Evolutionary conservation across 768 basidiomycete genomes (phyloP), one percentile per base, ranked within the genome.

Genomic region (Suillus subluteus): DNA sequence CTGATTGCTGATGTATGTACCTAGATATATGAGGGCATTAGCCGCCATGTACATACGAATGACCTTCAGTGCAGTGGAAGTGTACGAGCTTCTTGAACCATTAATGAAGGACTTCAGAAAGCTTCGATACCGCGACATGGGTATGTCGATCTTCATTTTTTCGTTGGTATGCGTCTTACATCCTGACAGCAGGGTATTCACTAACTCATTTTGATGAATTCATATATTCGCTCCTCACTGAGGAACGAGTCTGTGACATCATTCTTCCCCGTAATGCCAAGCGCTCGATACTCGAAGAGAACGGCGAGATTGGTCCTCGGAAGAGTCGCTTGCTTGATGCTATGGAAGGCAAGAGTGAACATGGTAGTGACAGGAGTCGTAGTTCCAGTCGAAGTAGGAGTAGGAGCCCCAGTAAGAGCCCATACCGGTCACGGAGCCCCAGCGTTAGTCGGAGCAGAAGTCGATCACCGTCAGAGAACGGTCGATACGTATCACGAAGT

Each of bases 191-290:
- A 69, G 96, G 96, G 48, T 99, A 94, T 76, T 83, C 85, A 1
- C 78, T 99, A 65, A 90, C 92, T 6, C 91, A 88, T 70, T 94
- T 99, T 72, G 98, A 99, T 76, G 94, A 98, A 76, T 99, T 94
- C 75, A 84, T 95, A 50, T 89, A 98, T 76, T 82, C 87, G 54
- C 83, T 99, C 12, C 80, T 99, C 40, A 87, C 84, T 6, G 91
- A 97, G 74, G 98, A 99, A 67, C 86, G 96, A 66, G 96, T 95
- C 6, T 99, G 97, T 78, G 98, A 99, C 79, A 93, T 95, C 72
- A 98, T 99, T 72, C 80, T 99, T 55, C 98, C 98, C 18, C 89
- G 98, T 59, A 79, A 98, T 68, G 87, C 88, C 11, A 95, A 92
- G 80, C 87, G 98, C 26, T 86, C 88, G 62, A 88, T 93, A 3